These are phyloP conservation scores for Trichophyton mentagrophytes DNA, from an alignment of 2,329 filamentous ascomycete species.

Conservation along the genomic window DNA sequence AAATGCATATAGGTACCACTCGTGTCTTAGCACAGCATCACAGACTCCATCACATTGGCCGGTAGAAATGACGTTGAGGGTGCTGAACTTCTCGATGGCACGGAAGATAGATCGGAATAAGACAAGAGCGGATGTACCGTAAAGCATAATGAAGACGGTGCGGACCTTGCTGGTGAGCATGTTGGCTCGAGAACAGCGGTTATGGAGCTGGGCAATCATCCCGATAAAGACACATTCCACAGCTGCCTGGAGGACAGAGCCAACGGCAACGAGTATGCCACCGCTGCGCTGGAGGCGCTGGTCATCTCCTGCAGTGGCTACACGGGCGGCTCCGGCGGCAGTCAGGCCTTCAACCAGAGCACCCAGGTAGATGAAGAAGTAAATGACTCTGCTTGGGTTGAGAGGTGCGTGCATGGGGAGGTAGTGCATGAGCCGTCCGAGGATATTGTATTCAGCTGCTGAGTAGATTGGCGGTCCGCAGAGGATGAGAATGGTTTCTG, in stretches of 20 bases:
- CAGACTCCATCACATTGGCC: conserved; percentile 17
- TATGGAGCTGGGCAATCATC: conserved; percentile 19
- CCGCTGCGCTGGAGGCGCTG: conserved; percentile 15
- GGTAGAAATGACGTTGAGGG: conserved; percentile 13
- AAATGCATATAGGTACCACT: conserved; percentile 29
- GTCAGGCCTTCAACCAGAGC: conserved; percentile 24
- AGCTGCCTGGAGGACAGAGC: conserved; percentile 22
- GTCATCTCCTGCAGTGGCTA: conserved; percentile 15
- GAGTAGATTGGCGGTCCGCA: conserved; percentile 27
- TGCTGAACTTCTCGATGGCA: conserved; percentile 23
- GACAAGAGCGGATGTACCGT: conserved; percentile 25
- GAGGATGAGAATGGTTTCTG: conserved; percentile 24
- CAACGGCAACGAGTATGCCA: conserved; percentile 18
- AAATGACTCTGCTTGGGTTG: conserved; percentile 24
- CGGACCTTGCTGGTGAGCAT: conserved; percentile 21
- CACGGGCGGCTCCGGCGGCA: conserved; percentile 20
- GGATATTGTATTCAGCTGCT: conserved; percentile 26
- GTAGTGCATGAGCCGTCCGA: conserved; percentile 28
- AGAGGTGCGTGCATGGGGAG: conserved; percentile 28
- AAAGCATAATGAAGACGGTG: conserved; percentile 24
- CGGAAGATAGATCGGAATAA: conserved; percentile 27
- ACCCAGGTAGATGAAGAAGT: conserved; percentile 27
- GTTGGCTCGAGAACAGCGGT: conserved; percentile 17
- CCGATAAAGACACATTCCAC: conserved; percentile 22
- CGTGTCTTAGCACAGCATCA: conserved; percentile 19